A percentile compares a stretch with the other conserved stretches of the same genome.
phyloP scores from a whole-genome alignment of 1,284 basidiomycete species.

The Boletellus deceptivus region DNA sequence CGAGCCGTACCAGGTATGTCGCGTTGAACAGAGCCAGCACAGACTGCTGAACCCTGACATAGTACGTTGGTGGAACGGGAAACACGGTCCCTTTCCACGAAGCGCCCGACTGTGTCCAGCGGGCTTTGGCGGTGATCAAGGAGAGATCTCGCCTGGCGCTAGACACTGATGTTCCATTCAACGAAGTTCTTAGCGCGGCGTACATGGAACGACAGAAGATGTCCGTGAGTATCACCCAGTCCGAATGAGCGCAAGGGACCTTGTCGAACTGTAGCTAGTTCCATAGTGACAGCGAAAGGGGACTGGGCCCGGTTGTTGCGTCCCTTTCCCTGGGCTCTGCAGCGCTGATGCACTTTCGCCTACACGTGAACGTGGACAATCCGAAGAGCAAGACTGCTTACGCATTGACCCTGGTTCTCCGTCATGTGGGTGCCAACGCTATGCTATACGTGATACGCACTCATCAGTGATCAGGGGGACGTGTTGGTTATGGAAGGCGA shows the following conservation, averaged over 20 bases:
- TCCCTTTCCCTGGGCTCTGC: slow-evolving; percentile 70
- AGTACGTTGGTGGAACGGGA: slow-evolving; percentile 75
- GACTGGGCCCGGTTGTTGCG: slow-evolving; percentile 68
- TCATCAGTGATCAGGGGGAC: slow-evolving; percentile 53
- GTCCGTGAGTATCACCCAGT: slow-evolving; percentile 53
- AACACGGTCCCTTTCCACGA: slow-evolving; percentile 63
- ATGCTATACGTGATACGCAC: not conserved
- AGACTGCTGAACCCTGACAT: slow-evolving; percentile 7
- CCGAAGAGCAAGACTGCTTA: slow-evolving; percentile 35
- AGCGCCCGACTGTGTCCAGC: slow-evolving; percentile 54
- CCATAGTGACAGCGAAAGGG: slow-evolving; percentile 72
- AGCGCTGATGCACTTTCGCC: slow-evolving; percentile 74
- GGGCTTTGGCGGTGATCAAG: slow-evolving; percentile 58
- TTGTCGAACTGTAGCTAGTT: slow-evolving; percentile 46
- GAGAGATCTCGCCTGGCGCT: slow-evolving; percentile 46
- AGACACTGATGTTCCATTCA: slow-evolving; percentile 45
- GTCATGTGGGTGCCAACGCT: slow-evolving; percentile 53
- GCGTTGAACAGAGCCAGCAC: not conserved
- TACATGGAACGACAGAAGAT: slow-evolving; percentile 82
- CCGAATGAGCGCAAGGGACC: not conserved
- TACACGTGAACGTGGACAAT: slow-evolving; percentile 37
- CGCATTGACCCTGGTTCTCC: slow-evolving; percentile 55
- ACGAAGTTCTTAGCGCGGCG: slow-evolving; percentile 75
- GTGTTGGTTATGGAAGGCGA: slow-evolving; percentile 72
- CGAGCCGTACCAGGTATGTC: slow-evolving; percentile 63